Evolutionary conservation across 257 asterid genomes (phyloP), one percentile per base, ranked within the genome.

Genomic region (Primulina tabacum): DNA sequence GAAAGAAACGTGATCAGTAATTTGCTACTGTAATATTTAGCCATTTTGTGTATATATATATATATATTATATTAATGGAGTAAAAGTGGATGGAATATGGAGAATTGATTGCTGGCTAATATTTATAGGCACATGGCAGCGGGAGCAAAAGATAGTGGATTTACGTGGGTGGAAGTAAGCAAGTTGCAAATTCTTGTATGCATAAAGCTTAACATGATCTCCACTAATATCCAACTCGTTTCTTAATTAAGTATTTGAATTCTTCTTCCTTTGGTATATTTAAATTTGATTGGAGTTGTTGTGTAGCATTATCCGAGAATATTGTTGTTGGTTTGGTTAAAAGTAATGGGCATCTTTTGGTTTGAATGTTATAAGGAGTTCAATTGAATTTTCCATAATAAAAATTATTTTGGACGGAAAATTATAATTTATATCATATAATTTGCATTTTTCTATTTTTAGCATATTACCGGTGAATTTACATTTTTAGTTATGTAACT

Each of bases 131-230:
- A 14, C 40, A 4, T 2, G 30, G 4, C 30, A 28, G 30, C 30
- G 30, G 4, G n/a, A 7, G 29, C 38, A 7, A 34, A 34, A 0
- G 6, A 32, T 32, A 4, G 6, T 34, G n/a, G 32, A 34, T 5
- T 34, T 6, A 78, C 82, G 75, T 78, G 82, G 64, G 69, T 28
- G 43, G 37, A 65, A 64, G 70, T 78, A 58, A 69, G 9, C 34
- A 32, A 32, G 34, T 34, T 34, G 57, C 73, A 73, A 78, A 18
- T 78, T 34, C 38, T 34, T 34, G 9, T 34, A 34, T 28, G 30
- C 30, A 1, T 28, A 28, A 28, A 28, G 3, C 30, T 28, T 28
- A 4, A 33, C 7, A 33, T 69, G 34, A 0, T 55, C 60, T 2
- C 20, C 60, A n/a, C 60, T 9, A 38, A 5, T 20, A 55, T 55